Base-by-base conservation (phyloP, 2,329 filamentous ascomycete species). In the Orbilia javanica region DNA sequence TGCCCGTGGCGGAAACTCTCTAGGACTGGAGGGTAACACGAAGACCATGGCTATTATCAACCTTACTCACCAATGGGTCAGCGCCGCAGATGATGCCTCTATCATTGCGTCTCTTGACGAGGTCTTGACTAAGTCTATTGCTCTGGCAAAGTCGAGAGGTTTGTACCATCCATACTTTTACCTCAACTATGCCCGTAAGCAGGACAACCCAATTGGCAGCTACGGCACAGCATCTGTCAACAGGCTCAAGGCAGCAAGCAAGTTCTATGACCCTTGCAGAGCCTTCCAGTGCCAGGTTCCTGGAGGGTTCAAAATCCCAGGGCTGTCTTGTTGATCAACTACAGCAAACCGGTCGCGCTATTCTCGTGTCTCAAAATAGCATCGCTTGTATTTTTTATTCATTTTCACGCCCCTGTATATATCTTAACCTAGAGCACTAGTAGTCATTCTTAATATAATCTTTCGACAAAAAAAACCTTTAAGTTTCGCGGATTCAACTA, bases 101-200 rank as follows among this genome's bases (percentile, higher is more conserved):
- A 81, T 82, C 4, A 48, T 81, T 31, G 68, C 73, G 0, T 66
- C 79, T 8, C 15, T 81, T 8, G 78, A 79, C 15, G 64, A 55
- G 13, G 52, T 82, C 50, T 72, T 74, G 4, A 79, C 77, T 8
- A 57, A 79, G 15, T 44, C 80, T 31, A 79, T 81, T 42, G 79
- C 81, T 6, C 55, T 77, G 8, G 80, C 82, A 4, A 81, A 79
- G 46, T 79, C 79, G 2, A 55, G 81, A 25, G 77, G 70, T 3
- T 80, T 79, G 1, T 79, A 80, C 36, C 79, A 83, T 57, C 79
- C 80, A 8, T 83, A 82, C 66, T 64, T 82, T 1, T 84, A 84
- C 76, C 78, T 84, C 39, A 83, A 83, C 68, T 84, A 84, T 62
- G 82, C 83, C n/a, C 80, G 80, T 20, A 66, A 72, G 11, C 79